phyloP scores from a whole-genome alignment of 345 rosid genomes.

The Heritiera littoralis region DNA sequence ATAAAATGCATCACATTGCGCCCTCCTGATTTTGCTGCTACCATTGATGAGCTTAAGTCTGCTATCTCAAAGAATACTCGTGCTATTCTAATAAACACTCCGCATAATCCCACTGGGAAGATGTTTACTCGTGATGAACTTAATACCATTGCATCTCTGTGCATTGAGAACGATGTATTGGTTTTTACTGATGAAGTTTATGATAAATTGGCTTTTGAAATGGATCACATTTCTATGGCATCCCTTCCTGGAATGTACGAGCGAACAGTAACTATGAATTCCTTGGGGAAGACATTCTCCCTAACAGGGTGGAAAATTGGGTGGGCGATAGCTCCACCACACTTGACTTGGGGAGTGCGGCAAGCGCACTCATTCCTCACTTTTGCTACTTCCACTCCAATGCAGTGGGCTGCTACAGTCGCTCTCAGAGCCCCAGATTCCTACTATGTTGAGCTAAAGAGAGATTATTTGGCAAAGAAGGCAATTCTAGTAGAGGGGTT shows the following conservation, averaged over 20 bases:
- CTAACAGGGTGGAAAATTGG: slow-evolving; percentile 99
- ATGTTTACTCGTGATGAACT: slow-evolving; percentile 81
- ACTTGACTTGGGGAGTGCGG: slow-evolving; percentile 86
- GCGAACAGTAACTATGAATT: slow-evolving; percentile 86
- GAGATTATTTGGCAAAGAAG: slow-evolving; percentile 80
- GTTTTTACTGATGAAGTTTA: slow-evolving; percentile 90
- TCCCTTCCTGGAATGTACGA: slow-evolving; percentile 96
- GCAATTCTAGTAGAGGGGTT: slow-evolving; percentile 80
- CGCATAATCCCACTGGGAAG: slow-evolving; percentile 94
- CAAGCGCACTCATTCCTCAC: slow-evolving; percentile 92
- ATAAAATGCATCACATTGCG: slow-evolving; percentile 65
- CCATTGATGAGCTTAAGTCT: slow-evolving; percentile 78
- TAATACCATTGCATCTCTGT: slow-evolving; percentile 60
- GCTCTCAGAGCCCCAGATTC: slow-evolving; percentile 87
- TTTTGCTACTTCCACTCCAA: slow-evolving; percentile 47
- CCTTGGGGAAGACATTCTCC: slow-evolving; percentile 85
- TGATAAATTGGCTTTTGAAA: slow-evolving; percentile 85
- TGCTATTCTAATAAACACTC: slow-evolving; percentile 85
- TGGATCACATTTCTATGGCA: slow-evolving; percentile 90
- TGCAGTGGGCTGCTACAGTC: slow-evolving; percentile 69
- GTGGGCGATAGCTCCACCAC: slow-evolving; percentile 96
- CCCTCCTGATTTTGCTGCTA: slow-evolving; percentile 78
- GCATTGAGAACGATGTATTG: slow-evolving; percentile 84
- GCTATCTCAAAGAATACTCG: slow-evolving; percentile 65
- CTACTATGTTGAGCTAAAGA: slow-evolving; percentile 68